A percentile compares a stretch with the other conserved stretches of the same genome.
Evolutionary conservation across 352 stramenopile genomes (phyloP).

Genomic region (Phytophthora foliorum): DNA sequence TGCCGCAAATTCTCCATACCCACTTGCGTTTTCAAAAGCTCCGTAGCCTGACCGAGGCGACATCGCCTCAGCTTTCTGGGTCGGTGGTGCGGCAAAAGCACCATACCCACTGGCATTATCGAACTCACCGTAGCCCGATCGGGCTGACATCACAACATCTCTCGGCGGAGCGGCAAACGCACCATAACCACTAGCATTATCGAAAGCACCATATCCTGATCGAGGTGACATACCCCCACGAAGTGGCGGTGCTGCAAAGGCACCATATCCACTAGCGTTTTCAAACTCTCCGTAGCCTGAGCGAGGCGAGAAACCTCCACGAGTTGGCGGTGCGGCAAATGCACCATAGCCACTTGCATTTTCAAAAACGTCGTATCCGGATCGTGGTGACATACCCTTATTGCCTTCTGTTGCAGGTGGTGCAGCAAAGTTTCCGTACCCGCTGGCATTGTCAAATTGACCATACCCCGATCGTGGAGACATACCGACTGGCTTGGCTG

Average conservation of each 20-base stretch:
- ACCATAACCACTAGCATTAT: slow-evolving; percentile 45
- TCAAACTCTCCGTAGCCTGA: slow-evolving; percentile 47
- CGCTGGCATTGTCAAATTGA: slow-evolving; percentile 43
- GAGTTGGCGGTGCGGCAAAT: slow-evolving; percentile 16
- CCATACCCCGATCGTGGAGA: slow-evolving; percentile 44
- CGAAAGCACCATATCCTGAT: slow-evolving; percentile 48
- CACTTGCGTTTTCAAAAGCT: slow-evolving; percentile 37
- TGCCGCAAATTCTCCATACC: slow-evolving; percentile 31
- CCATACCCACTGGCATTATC: slow-evolving; percentile 37
- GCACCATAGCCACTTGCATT: slow-evolving; percentile 31
- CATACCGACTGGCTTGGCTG: slow-evolving; percentile 12
- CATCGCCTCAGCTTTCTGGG: slow-evolving; percentile 5
- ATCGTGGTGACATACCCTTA: slow-evolving; percentile 31
- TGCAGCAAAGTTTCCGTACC: slow-evolving; percentile 49
- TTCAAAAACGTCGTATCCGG: slow-evolving; percentile 39
- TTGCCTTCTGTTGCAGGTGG: slow-evolving; percentile 9
- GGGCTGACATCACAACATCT: slow-evolving; percentile 29
- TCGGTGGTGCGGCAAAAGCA: slow-evolving; percentile 21
- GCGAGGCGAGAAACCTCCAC: slow-evolving; percentile 9
- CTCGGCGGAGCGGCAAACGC: slow-evolving; percentile 40
- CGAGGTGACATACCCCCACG: slow-evolving; percentile 18
- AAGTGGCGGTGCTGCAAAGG: slow-evolving; percentile 22
- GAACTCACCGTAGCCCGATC: slow-evolving; percentile 44
- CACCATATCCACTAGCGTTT: slow-evolving; percentile 36
- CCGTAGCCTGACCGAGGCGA: slow-evolving; percentile 24